Evolutionary conservation across 2,329 filamentous ascomycete species (phyloP).

Genomic region (Calonectria fujianensis): DNA sequence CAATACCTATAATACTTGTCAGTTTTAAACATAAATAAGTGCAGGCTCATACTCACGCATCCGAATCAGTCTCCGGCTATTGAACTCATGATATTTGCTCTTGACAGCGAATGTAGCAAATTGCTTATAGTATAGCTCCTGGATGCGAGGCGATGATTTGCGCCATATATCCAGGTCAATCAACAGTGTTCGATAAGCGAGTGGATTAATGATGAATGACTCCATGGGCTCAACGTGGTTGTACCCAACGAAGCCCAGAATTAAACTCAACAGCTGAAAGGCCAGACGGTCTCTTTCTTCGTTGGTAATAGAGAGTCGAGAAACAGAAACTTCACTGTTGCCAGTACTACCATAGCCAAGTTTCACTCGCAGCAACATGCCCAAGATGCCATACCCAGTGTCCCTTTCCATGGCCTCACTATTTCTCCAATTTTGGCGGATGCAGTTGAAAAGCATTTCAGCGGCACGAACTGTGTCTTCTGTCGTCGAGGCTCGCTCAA

Average conservation of each 20-base stretch:
- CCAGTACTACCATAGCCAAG: conserved; percentile 72
- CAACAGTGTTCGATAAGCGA: conserved; percentile 93
- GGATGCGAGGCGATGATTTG: conserved; percentile 83
- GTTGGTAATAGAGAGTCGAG: conserved; percentile 67
- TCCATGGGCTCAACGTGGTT: conserved; percentile 85
- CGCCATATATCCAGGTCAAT: conserved; percentile 97
- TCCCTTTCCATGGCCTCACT: conserved; percentile 98
- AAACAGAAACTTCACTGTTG: conserved; percentile 55
- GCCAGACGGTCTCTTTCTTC: conserved; percentile 74
- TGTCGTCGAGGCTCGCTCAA: conserved; percentile 83
- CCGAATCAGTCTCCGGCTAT: conserved; percentile 87
- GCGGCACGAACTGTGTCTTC: conserved; percentile 85
- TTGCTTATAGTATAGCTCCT: conserved; percentile 94
- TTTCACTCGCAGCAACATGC: conserved; percentile 88
- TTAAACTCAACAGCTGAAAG: conserved; percentile 82
- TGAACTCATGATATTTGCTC: conserved; percentile 95
- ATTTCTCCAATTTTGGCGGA: conserved; percentile 95
- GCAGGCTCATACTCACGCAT: conserved; percentile 81
- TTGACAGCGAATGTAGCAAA: conserved; percentile 91
- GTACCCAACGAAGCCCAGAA: conserved; percentile 93
- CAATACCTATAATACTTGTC: conserved; percentile 77
- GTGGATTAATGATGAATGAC: conserved; percentile 95
- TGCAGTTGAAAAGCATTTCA: conserved; percentile 88
- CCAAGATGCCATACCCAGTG: conserved; percentile 93
- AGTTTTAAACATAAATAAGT: conserved; percentile 30